phyloP scores from a whole-genome alignment of 305 asterid species.

The Solanum hybrid region DNA sequence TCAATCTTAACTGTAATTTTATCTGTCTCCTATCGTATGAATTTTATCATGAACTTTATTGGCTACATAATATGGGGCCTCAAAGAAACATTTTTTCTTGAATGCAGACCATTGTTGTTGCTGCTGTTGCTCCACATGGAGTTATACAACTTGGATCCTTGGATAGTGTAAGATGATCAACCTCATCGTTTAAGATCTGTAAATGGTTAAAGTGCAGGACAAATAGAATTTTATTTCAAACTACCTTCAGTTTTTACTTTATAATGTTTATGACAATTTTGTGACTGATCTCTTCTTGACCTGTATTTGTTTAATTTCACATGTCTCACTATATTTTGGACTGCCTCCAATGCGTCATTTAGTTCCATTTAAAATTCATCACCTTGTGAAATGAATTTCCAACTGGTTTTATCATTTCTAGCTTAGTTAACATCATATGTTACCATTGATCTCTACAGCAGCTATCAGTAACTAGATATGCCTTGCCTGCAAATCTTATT shows the following conservation, averaged over 20 bases:
- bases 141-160: slow-evolving; percentile 84
- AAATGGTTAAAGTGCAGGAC: not conserved
- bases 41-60: not conserved
- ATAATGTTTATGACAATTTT: not conserved
- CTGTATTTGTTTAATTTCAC: not conserved
- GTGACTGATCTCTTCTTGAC: not conserved
- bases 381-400: not conserved
- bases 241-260: not conserved
- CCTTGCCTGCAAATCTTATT: slow-evolving; percentile 5
- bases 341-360: not conserved
- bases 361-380: not conserved
- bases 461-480: not conserved
- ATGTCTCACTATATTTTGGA: not conserved
- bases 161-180: slow-evolving; percentile 44
- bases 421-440: not conserved
- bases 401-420: not conserved
- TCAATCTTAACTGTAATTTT: not conserved
- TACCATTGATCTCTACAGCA: not conserved
- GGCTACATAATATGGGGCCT: slow-evolving; percentile 1
- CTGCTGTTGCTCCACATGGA: slow-evolving; percentile 78
- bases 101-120: slow-evolving; percentile 81
- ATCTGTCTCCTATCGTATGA: not conserved
- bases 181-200: not conserved
- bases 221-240: not conserved
- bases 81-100: not conserved